Base-by-base conservation (phyloP, 2,329 filamentous ascomycete species). In the Curvularia sp. region DNA sequence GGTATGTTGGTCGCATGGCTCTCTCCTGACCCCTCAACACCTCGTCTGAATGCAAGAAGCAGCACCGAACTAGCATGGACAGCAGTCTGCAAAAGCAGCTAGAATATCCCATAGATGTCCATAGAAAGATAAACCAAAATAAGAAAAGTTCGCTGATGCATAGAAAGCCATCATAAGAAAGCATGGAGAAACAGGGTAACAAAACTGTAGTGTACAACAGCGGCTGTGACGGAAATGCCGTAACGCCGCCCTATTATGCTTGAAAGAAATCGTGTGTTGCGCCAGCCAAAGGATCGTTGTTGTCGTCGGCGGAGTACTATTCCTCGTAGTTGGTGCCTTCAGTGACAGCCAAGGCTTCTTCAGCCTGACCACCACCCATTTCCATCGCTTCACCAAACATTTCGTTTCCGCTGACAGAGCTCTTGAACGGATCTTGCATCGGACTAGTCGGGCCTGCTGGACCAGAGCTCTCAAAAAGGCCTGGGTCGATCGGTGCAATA, bases 361-460 rank as follows among this genome's bases (percentile, higher is more conserved):
- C 75, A 7, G 73, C 75, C 53, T 77, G 75, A 38, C 75, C 72
- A 24, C 73, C 74, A 28, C 67, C 72, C 50, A 68, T 68, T 47
- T 76, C 74, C 67, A 75, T 73, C 30, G 72, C 62, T 41, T 76
- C 74, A 26, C 72, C 71, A 53, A 76, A 76, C 68, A 76, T 71
- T 59, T 76, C 75, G 35, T 75, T 69, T 12, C 69, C 72, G 51
- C 70, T 76, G 33, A 70, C 70, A 5, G 74, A 76, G 57, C 72
- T 75, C 62, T 75, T 75, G 64, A 77, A 77, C 1, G 72, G 63
- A 51, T 77, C 72, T 30, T 76, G 73, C 56, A 75, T 71, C 0
- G 74, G 74, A 55, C 71, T 75, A 1, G 74, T 69, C 1, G 71
- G 67, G 12, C 62, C 73, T 39, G 63, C 73, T 28, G 65, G 67